These are phyloP conservation scores for Termitomyces sp. DNA, from an alignment of 768 basidiomycete species.

Conservation along the genomic window DNA sequence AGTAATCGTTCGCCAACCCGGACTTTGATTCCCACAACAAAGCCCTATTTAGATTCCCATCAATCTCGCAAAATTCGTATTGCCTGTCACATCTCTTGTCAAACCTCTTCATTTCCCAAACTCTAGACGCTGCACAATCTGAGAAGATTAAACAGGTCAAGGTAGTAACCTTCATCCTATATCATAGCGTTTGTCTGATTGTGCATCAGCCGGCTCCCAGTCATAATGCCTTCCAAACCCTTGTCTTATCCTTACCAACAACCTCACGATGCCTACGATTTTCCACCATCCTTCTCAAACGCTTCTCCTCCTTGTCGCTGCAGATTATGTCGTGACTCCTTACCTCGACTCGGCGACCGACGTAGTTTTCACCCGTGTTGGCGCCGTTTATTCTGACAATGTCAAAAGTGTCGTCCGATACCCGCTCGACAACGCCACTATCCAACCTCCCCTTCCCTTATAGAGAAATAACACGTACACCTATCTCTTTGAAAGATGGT, in stretches of 20 bases:
- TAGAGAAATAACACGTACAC: slow-evolving; percentile 28
- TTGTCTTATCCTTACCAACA: slow-evolving; percentile 31
- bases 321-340: slow-evolving; percentile 52
- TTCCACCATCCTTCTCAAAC: slow-evolving; percentile 27
- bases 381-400: slow-evolving; percentile 59
- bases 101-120: slow-evolving; percentile 8
- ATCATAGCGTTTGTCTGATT: not conserved
- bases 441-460: slow-evolving; percentile 27
- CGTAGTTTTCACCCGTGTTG: slow-evolving; percentile 62
- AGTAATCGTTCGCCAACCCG: slow-evolving; percentile 17
- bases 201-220: slow-evolving; percentile 1
- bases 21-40: not conserved
- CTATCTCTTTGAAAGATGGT: slow-evolving; percentile 48
- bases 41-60: slow-evolving; percentile 31
- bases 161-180: not conserved
- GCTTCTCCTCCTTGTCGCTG: slow-evolving; percentile 24
- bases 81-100: slow-evolving; percentile 24
- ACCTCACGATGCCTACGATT: slow-evolving; percentile 22
- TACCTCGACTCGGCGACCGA: slow-evolving; percentile 46
- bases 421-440: slow-evolving; percentile 34
- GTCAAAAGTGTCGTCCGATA: slow-evolving; percentile 62
- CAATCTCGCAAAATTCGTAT: slow-evolving; percentile 23
- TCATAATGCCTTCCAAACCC: slow-evolving; percentile 2
- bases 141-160: slow-evolving; percentile 4
- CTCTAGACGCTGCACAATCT: not conserved